phyloP scores from a whole-genome alignment of 257 asterid genomes.

The Cruciata laevipes region DNA sequence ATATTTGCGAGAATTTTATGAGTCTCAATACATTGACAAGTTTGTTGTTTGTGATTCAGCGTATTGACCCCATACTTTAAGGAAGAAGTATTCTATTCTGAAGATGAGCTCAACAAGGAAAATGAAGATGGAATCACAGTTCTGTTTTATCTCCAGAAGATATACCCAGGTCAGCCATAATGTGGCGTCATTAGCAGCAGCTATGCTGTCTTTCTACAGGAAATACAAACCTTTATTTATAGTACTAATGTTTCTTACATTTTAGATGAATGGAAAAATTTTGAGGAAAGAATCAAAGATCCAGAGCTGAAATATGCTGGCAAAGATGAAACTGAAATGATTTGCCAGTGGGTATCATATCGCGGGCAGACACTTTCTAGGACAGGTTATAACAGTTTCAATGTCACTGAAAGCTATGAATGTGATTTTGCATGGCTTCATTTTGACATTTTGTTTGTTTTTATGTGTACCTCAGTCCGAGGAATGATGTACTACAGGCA shows the following conservation, averaged over 20 bases:
- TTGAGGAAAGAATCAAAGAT: slow-evolving; percentile 61
- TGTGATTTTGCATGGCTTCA: slow-evolving; percentile 1
- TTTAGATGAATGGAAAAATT: slow-evolving; percentile 88
- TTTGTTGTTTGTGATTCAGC: slow-evolving; percentile 35
- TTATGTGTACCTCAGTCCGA: slow-evolving; percentile 50
- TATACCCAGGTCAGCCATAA: slow-evolving; percentile 80
- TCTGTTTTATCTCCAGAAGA: slow-evolving; percentile 82
- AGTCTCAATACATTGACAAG: background rate
- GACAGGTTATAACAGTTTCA: slow-evolving; percentile 53
- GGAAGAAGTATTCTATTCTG: slow-evolving; percentile 90
- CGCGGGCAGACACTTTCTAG: slow-evolving; percentile 98
- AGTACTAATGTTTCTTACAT: slow-evolving; percentile 15
- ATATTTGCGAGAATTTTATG: background rate
- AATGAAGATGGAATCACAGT: slow-evolving; percentile 94
- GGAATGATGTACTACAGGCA: slow-evolving; percentile 98
- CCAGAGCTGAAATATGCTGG: slow-evolving; percentile 30
- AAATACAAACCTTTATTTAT: background rate
- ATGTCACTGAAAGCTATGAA: background rate
- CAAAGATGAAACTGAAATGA: slow-evolving; percentile 55
- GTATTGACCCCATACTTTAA: slow-evolving; percentile 88
- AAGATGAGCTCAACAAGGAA: slow-evolving; percentile 75
- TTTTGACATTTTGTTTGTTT: slow-evolving; percentile 7
- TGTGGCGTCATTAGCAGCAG: slow-evolving; percentile 2
- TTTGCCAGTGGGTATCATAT: slow-evolving; percentile 90
- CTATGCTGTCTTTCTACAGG: background rate